These are phyloP conservation scores for Gossypium ekmanianum DNA, from an alignment of 345 rosid genomes.

Conservation along the genomic window DNA sequence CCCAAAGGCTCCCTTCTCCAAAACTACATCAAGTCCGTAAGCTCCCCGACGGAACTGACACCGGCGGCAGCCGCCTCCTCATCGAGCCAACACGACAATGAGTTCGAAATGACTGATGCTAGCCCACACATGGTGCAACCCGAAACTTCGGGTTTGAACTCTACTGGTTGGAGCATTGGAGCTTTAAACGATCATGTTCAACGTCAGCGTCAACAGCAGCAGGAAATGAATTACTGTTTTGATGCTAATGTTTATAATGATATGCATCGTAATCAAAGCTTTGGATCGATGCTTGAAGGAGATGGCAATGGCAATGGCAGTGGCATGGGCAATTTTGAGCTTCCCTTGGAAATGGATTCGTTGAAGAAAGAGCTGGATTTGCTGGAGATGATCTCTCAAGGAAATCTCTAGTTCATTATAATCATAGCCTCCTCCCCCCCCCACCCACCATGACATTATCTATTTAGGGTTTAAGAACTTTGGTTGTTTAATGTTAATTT, in stretches of 20 bases:
- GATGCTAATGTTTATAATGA: constrained; percentile 11
- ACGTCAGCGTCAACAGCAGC: background rate
- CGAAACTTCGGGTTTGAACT: background rate
- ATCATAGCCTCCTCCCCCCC: too few relatives aligned
- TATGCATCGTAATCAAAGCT: constrained; percentile 10
- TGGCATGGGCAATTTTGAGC: constrained; percentile 10
- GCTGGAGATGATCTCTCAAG: constrained; percentile 35
- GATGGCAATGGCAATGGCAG: constrained; percentile 12
- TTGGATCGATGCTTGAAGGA: constrained; percentile 22
- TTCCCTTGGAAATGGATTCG: constrained; percentile 21
- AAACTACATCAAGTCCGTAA: constrained; percentile 36
- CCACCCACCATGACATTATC: background rate
- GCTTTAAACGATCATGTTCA: background rate
- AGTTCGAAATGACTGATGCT: background rate
- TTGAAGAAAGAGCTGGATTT: constrained; percentile 34
- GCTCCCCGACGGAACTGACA: background rate
- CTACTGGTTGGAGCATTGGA: background rate
- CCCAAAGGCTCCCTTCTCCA: constrained; percentile 23
- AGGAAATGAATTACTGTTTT: background rate
- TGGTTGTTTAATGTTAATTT: background rate
- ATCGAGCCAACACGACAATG: background rate
- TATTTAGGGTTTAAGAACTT: background rate
- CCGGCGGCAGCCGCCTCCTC: background rate
- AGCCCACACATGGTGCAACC: background rate
- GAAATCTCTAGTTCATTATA: constrained; percentile 7